phyloP scores from a whole-genome alignment of 208 protist genomes.

The Acanthamoeba royreba region DNA sequence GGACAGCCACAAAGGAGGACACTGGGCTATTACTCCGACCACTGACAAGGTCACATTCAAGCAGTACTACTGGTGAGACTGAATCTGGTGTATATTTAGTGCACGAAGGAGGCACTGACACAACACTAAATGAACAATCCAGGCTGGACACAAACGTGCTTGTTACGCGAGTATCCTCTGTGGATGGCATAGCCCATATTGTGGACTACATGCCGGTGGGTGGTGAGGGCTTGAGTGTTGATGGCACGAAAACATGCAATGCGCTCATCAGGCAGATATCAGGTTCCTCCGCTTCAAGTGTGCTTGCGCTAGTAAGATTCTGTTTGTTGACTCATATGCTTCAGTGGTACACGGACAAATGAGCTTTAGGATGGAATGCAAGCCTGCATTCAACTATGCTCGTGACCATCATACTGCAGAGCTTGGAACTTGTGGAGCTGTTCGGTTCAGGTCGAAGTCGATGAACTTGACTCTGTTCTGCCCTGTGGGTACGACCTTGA shows the following conservation, averaged over 20 bases:
- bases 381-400: constrained; percentile 69
- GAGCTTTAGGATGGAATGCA: constrained; percentile 60
- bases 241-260: constrained; percentile 15
- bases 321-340: too few relatives aligned
- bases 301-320: too few relatives aligned
- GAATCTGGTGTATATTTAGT: too few relatives aligned
- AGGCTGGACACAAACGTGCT: constrained; percentile 64
- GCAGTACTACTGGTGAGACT: constrained; percentile 54
- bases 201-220: constrained; percentile 66
- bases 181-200: constrained; percentile 55
- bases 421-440: background rate
- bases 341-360: constrained; percentile 57
- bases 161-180: constrained; percentile 47
- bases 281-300: too few relatives aligned
- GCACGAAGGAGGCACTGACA: too few relatives aligned
- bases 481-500: background rate
- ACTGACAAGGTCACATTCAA: background rate
- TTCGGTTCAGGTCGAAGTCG: background rate
- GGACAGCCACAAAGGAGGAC: constrained; percentile 4
- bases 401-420: constrained; percentile 46
- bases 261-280: background rate
- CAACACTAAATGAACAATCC: too few relatives aligned
- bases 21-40: constrained; percentile 17
- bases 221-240: constrained; percentile 46
- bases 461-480: constrained; percentile 24